These are phyloP conservation scores for Floccularia luteovirens DNA, from an alignment of 768 basidiomycete genomes.

Conservation along the genomic window DNA sequence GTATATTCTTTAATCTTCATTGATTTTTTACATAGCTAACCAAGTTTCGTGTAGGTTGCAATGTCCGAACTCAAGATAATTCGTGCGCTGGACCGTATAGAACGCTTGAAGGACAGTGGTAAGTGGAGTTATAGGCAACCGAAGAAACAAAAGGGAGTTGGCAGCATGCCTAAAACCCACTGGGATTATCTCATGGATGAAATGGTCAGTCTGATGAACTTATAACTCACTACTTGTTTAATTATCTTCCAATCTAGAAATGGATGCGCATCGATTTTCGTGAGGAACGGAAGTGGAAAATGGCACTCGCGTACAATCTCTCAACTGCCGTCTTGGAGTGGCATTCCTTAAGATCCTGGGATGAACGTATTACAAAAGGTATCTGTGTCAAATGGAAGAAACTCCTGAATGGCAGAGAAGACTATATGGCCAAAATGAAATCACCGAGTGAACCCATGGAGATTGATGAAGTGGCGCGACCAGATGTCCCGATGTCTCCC, in stretches of 20 bases:
- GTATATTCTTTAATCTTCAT: conserved; percentile 19
- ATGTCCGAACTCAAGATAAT: conserved; percentile 72
- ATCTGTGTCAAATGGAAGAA: conserved; percentile 63
- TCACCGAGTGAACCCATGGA: conserved; percentile 16
- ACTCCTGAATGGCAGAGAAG: conserved; percentile 29
- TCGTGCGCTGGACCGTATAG: conserved; percentile 79
- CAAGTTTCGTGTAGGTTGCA: conserved; percentile 45
- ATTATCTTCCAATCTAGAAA: conserved; percentile 42
- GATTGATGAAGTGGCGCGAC: conserved; percentile 10
- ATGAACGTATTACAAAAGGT: conserved; percentile 58
- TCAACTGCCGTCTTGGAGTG: conserved; percentile 82
- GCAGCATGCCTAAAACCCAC: conserved; percentile 71
- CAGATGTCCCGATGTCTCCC: conserved; percentile 11
- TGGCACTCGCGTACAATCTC: conserved; percentile 74
- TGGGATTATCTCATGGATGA: conserved; percentile 97
- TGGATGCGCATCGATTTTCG: conserved; percentile 97
- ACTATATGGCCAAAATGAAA: conserved; percentile 20
- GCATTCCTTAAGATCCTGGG: conserved; percentile 65
- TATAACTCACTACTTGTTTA: background rate
- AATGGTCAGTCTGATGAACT: conserved; percentile 51
- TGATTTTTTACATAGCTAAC: background rate
- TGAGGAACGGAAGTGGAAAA: conserved; percentile 92
- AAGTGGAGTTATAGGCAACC: conserved; percentile 94
- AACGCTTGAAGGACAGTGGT: conserved; percentile 69
- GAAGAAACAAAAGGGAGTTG: conserved; percentile 83